These are phyloP conservation scores for Funneliformis geosporum DNA, from an alignment of 192 early-diverging fungal genomes.

Conservation along the genomic window DNA sequence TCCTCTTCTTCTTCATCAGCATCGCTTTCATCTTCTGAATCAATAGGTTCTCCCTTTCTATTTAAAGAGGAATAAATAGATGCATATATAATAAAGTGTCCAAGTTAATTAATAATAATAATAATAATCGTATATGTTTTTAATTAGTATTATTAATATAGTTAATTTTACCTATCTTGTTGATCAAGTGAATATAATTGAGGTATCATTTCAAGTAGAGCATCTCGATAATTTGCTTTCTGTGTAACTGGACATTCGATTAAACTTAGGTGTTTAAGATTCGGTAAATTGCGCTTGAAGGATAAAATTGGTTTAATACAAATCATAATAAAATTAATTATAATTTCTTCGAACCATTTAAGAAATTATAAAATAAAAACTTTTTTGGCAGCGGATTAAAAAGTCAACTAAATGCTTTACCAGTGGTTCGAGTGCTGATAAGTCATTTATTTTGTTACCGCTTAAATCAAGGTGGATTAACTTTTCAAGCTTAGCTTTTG, in stretches of 20 bases:
- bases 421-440: slow-evolving; percentile 38
- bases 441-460: slow-evolving; percentile 40
- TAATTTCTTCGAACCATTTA: not conserved
- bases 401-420: slow-evolving; percentile 32
- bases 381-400: not conserved
- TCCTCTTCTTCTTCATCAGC: slow-evolving; percentile 1
- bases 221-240: slow-evolving; percentile 40
- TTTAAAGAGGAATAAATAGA: not conserved
- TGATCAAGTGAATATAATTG: slow-evolving; percentile 47
- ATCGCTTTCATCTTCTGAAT: slow-evolving; percentile 23
- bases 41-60: not conserved
- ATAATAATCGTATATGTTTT: not conserved
- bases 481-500: slow-evolving; percentile 42
- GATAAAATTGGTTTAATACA: not conserved
- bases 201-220: slow-evolving; percentile 40
- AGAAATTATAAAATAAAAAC: not conserved
- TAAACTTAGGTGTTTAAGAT: slow-evolving; percentile 40
- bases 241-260: slow-evolving; percentile 38
- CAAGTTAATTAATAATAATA: not conserved
- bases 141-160: not conserved
- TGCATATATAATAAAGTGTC: not conserved
- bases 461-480: slow-evolving; percentile 45
- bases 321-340: not conserved
- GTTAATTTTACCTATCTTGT: slow-evolving; percentile 38
- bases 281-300: slow-evolving; percentile 36